Evolutionary conservation across 2,329 filamentous ascomycete species (phyloP).

Genomic region (Waltergamsia citrina): DNA sequence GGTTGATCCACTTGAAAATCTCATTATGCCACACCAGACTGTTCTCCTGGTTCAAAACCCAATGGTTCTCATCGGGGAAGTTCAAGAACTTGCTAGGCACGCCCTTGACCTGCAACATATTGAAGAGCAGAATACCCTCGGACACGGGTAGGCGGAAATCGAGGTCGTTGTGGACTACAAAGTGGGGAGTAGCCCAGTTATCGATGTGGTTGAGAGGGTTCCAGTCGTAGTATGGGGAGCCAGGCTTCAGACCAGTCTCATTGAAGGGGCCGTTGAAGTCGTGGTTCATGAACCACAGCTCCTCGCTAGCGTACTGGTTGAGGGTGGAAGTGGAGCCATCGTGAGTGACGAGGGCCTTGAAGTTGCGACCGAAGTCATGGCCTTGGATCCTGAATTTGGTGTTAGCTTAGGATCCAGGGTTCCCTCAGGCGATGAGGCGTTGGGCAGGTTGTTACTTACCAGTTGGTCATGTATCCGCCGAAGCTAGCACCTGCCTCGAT

Average conservation of each 20-base stretch:
- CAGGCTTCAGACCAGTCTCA: slow-evolving; percentile 48
- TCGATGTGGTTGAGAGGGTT: slow-evolving; percentile 16
- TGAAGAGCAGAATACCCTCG: slow-evolving; percentile 70
- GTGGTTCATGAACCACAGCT: slow-evolving; percentile 51
- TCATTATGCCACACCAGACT: slow-evolving; percentile 75
- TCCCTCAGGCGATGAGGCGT: no score
- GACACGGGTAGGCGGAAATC: slow-evolving; percentile 79
- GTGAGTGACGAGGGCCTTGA: slow-evolving; percentile 73
- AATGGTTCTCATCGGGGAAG: slow-evolving; percentile 60
- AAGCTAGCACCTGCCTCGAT: slow-evolving; percentile 61
- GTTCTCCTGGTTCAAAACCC: slow-evolving; percentile 81
- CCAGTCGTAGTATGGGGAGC: slow-evolving; percentile 44
- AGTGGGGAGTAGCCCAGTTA: slow-evolving; percentile 70
- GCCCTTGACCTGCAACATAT: slow-evolving; percentile 60
- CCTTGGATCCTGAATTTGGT: no score
- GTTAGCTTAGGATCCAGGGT: no score
- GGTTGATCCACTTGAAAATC: slow-evolving; percentile 64
- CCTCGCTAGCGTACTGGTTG: slow-evolving; percentile 46
- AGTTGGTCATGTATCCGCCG: slow-evolving; percentile 56
- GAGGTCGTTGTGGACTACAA: slow-evolving; percentile 74
- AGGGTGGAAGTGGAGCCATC: slow-evolving; percentile 65
- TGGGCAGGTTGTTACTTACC: no score
- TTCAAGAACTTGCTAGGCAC: slow-evolving; percentile 63
- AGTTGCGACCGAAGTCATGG: slow-evolving; percentile 64
- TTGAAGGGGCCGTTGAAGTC: slow-evolving; percentile 46